phyloP scores from a whole-genome alignment of 2,329 filamentous ascomycete species.

The Alternaria sp. region DNA sequence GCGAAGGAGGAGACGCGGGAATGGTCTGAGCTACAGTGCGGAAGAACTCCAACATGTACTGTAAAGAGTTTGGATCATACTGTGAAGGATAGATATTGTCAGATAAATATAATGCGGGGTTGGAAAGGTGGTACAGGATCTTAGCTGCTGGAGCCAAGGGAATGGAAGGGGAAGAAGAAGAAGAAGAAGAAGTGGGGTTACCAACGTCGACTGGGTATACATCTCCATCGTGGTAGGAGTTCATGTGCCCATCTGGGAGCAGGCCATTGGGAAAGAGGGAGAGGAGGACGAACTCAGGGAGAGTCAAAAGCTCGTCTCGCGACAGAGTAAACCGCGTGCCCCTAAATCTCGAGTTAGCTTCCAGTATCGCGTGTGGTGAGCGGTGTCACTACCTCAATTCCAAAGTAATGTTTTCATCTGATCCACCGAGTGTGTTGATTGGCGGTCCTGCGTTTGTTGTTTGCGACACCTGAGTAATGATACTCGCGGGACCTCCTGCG shows the following conservation, averaged over 20 bases:
- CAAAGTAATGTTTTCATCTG: constrained; percentile 93
- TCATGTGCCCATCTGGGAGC: constrained; percentile 95
- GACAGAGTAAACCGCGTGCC: constrained; percentile 94
- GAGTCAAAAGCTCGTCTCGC: constrained; percentile 89
- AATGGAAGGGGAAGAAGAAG: constrained; percentile 38
- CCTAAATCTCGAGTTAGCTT: constrained; percentile 58
- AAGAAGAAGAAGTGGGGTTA: constrained; percentile 51
- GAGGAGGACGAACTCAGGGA: constrained; percentile 95
- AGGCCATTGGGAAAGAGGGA: constrained; percentile 99
- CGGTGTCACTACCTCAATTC: constrained; percentile 79
- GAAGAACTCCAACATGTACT: constrained; percentile 99
- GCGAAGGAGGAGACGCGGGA: constrained; percentile 73
- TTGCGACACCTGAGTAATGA: constrained; percentile 99
- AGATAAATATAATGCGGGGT: constrained; percentile 62
- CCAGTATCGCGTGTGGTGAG: neutral
- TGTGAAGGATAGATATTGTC: constrained; percentile 65
- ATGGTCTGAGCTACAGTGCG: constrained; percentile 96
- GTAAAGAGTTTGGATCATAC: constrained; percentile 95
- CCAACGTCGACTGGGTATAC: constrained; percentile 97
- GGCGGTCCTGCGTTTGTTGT: constrained; percentile 72
- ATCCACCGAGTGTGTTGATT: constrained; percentile 85
- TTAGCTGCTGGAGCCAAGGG: constrained; percentile 47
- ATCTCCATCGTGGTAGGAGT: constrained; percentile 89
- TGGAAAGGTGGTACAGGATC: constrained; percentile 53
- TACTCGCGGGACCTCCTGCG: constrained; percentile 95